Conservation (phyloP, 2,329 filamentous ascomycete species). For the Xylaria sp. region DNA sequence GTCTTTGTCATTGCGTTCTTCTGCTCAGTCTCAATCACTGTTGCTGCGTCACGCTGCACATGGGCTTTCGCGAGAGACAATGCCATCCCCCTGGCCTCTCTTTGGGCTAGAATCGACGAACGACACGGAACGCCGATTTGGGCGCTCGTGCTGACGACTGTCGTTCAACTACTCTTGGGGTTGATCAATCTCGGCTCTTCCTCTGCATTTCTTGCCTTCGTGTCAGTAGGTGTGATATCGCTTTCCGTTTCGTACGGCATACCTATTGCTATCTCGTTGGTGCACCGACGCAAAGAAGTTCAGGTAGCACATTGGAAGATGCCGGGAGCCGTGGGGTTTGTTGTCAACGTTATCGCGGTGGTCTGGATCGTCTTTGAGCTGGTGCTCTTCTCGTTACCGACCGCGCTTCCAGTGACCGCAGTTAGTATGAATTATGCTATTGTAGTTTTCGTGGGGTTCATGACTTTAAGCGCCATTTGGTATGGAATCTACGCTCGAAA, state of each 20-base stretch:
- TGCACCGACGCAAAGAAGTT: constrained; percentile 53
- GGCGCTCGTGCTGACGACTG: constrained; percentile 60
- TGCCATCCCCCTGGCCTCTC: constrained; percentile 56
- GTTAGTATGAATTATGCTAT: constrained; percentile 56
- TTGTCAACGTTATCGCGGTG: constrained; percentile 53
- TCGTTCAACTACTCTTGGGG: constrained; percentile 59
- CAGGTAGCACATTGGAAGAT: constrained; percentile 55
- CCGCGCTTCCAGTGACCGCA: constrained; percentile 39
- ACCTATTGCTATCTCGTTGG: constrained; percentile 58
- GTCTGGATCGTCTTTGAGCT: constrained; percentile 58
- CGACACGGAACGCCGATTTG: constrained; percentile 60
- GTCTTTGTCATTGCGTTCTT: constrained; percentile 62
- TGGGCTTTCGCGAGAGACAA: constrained; percentile 68
- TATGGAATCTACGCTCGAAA: constrained; percentile 57
- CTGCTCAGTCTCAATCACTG: constrained; percentile 69
- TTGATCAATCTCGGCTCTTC: constrained; percentile 63
- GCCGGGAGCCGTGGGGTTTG: constrained; percentile 48
- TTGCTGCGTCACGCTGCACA: constrained; percentile 69
- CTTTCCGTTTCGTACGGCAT: constrained; percentile 62
- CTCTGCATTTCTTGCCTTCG: constrained; percentile 63
- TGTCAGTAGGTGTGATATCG: constrained; percentile 59
- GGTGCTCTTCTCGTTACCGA: constrained; percentile 55
- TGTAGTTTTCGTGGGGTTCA: constrained; percentile 57
- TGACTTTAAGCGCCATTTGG: constrained; percentile 49
- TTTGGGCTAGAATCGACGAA: constrained; percentile 59